Evolutionary conservation across 768 basidiomycete genomes (phyloP).

Genomic region (Lentinula sp.): DNA sequence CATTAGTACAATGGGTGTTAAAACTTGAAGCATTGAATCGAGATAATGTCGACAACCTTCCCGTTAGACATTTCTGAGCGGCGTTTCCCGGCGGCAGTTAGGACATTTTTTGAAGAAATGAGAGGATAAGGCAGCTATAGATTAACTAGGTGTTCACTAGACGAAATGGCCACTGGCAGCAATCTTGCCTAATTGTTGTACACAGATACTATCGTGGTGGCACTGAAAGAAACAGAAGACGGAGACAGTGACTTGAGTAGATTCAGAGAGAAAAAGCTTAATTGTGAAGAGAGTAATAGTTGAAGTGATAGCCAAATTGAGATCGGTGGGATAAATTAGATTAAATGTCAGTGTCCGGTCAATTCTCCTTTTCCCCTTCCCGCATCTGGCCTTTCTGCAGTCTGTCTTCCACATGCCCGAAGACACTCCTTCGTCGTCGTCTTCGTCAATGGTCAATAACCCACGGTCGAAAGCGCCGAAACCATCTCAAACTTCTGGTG

Average conservation of each 20-base stretch:
- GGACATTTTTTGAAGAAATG: neutral
- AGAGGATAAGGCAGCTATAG: neutral
- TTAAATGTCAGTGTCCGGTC: neutral
- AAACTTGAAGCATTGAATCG: neutral
- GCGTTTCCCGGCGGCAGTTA: neutral
- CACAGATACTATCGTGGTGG: no score
- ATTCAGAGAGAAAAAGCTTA: neutral
- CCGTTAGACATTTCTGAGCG: slow-evolving; percentile 1
- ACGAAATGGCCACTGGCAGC: no score
- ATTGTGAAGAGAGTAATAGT: neutral
- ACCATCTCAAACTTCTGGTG: slow-evolving; percentile 27
- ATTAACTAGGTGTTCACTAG: no score
- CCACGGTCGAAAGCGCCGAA: slow-evolving; percentile 36
- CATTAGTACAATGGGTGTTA: neutral
- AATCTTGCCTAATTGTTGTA: no score
- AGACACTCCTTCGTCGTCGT: slow-evolving; percentile 23
- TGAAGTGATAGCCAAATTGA: slow-evolving; percentile 1
- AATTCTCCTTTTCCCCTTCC: slow-evolving; percentile 4
- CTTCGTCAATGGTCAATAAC: slow-evolving; percentile 28
- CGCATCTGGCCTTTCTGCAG: neutral
- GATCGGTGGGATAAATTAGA: neutral
- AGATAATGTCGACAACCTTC: neutral
- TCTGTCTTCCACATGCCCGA: slow-evolving; percentile 26
- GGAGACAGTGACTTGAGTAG: neutral
- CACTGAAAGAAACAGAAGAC: neutral